Base-by-base conservation (phyloP, 169 alveolate species). In the Plasmodium relictum region DNA sequence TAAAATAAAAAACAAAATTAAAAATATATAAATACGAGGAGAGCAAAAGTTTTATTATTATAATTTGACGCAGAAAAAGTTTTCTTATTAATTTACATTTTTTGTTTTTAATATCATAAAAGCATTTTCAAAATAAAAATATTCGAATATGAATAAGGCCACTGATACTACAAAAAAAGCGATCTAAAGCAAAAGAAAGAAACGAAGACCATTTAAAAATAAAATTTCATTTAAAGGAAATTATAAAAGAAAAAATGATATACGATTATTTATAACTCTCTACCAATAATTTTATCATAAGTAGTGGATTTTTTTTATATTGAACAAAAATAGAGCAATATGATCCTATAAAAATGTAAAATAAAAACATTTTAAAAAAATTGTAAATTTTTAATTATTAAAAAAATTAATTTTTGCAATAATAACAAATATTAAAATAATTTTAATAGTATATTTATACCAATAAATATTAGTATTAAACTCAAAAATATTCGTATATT, bases 231-330 rank as follows among this genome's bases (percentile, higher is more conserved):
- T 31, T 2, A 31, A 31, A 2, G 3, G 39, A 31, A 31, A 31
- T 31, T 31, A 31, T 31, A 31, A 31, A 31, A 31, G 39, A 31
- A 31, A 3, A 31, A 31, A 31, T 31, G 3, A 31, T 31, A 31
- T 3, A 31, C 3, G 39, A 31, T 31, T 31, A 31, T 31, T 31
- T 3, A 31, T 31, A 31, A 3, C 1, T 31, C 3, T 44, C 42
- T 83, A 83, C 91, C 65, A 83, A 24, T 31, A 68, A 42, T 2
- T 68, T n/a, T 6, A 83, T 83, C 91, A 83, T 83, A 44, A 83
- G 59, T 2, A 69, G 2, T 48, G 91, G 91, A 22, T 83, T 37
- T 24, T 83, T 83, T 69, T 83, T 83, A 24, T 83, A 69, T n/a
- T 65, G 61, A 22, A 83, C 91, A 70, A 83, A 83, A 26, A 83